These are phyloP conservation scores for Chalciporus chontae DNA, from an alignment of 768 basidiomycete species.

Conservation along the genomic window DNA sequence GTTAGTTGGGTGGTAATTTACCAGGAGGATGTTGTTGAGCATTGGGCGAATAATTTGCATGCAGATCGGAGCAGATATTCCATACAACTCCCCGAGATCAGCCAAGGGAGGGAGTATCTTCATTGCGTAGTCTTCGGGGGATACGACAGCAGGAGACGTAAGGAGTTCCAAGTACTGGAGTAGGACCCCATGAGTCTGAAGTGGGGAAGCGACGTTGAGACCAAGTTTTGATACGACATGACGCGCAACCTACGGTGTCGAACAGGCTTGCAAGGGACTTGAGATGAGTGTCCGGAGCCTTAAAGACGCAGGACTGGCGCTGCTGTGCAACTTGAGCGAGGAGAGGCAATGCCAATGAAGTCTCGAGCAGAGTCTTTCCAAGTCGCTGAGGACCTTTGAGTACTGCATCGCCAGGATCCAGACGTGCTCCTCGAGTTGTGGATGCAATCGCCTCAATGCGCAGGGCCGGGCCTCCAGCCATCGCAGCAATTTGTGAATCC, in stretches of 20 bases:
- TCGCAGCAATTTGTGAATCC: slow-evolving; percentile 82
- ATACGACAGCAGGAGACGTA: slow-evolving; percentile 63
- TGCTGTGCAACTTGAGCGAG: slow-evolving; percentile 92
- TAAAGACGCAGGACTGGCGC: slow-evolving; percentile 79
- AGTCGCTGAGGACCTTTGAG: slow-evolving; percentile 67
- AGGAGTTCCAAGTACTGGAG: slow-evolving; percentile 91
- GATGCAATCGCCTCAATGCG: slow-evolving; percentile 89
- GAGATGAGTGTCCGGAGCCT: slow-evolving; percentile 68
- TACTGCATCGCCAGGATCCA: slow-evolving; percentile 61
- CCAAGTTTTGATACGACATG: slow-evolving; percentile 12
- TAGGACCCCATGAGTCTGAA: slow-evolving; percentile 85
- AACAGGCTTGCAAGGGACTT: slow-evolving; percentile 86
- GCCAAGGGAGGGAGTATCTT: slow-evolving; percentile 71
- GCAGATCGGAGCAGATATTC: slow-evolving; percentile 80
- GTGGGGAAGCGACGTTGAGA: slow-evolving; percentile 20
- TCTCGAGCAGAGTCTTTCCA: slow-evolving; percentile 62
- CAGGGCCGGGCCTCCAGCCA: slow-evolving; percentile 86
- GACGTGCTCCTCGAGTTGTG: slow-evolving; percentile 64
- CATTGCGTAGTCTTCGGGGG: slow-evolving; percentile 68
- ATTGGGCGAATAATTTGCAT: slow-evolving; percentile 94
- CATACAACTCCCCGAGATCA: slow-evolving; percentile 72
- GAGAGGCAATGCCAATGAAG: slow-evolving; percentile 78
- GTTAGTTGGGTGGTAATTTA: slow-evolving; percentile 29
- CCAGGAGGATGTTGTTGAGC: slow-evolving; percentile 59
- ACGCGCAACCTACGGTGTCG: slow-evolving; percentile 67